Evolutionary conservation across 2,329 filamentous ascomycete genomes (phyloP).

Genomic region (Scedosporium aurantiacum): DNA sequence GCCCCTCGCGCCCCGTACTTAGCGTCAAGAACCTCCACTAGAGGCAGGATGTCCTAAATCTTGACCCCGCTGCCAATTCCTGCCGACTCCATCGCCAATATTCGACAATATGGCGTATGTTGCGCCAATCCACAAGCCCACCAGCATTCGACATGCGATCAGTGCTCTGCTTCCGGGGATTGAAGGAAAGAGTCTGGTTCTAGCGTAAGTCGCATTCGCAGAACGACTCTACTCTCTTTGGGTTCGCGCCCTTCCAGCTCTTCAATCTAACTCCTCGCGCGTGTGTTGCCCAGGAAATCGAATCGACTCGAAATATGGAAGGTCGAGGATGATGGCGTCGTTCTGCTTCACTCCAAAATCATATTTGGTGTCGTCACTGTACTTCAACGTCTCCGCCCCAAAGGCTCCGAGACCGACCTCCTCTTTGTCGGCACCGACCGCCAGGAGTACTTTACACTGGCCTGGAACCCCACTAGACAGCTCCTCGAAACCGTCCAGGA

Average conservation of each 20-base stretch:
- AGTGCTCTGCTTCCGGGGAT: slow-evolving; percentile 61
- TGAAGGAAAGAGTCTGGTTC: slow-evolving; percentile 64
- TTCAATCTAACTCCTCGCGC: not conserved
- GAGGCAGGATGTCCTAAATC: not conserved
- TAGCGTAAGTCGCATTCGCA: slow-evolving; percentile 56
- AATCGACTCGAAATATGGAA: slow-evolving; percentile 81
- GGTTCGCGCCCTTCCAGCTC: not conserved
- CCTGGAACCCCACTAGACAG: slow-evolving; percentile 56
- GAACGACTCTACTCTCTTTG: not conserved
- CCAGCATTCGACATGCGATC: slow-evolving; percentile 81
- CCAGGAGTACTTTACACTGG: slow-evolving; percentile 80
- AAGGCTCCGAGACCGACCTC: slow-evolving; percentile 64
- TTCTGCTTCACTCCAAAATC: slow-evolving; percentile 54
- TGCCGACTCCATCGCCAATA: not conserved
- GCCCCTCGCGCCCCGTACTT: not conserved
- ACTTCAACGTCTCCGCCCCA: slow-evolving; percentile 68
- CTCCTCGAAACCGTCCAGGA: slow-evolving; percentile 39
- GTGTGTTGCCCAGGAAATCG: slow-evolving; percentile 48
- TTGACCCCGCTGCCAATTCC: not conserved
- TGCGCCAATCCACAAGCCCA: slow-evolving; percentile 84
- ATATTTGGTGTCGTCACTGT: slow-evolving; percentile 83
- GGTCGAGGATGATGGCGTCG: slow-evolving; percentile 51
- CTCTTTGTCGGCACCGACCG: slow-evolving; percentile 88
- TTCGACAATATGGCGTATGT: slow-evolving; percentile 70
- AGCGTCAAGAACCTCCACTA: not conserved